Conservation (phyloP, 768 basidiomycete genomes). For the Naganishia vaughanmartiniae region DNA sequence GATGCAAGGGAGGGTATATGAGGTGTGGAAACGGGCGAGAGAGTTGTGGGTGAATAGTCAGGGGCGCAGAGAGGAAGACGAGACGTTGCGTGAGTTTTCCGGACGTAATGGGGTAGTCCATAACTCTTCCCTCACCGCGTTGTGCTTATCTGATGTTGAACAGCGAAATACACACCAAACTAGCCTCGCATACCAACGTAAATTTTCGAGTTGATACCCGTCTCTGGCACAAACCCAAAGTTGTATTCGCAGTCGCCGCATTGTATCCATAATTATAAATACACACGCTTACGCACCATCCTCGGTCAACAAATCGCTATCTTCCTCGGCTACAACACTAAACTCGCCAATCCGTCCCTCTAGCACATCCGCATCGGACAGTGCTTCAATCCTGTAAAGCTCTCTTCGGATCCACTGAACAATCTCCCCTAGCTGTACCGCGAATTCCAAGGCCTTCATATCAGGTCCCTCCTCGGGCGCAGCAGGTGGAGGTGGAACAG, state of each 20-base stretch:
- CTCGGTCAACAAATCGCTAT: constrained; percentile 13
- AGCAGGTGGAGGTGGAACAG: neutral
- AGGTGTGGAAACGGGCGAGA: constrained; percentile 13
- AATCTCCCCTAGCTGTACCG: constrained; percentile 69
- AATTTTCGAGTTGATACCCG: neutral
- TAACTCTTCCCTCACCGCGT: neutral
- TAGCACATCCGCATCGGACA: constrained; percentile 56
- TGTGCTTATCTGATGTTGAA: neutral
- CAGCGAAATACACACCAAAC: constrained; percentile 16
- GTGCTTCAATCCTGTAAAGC: constrained; percentile 63
- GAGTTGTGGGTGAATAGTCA: constrained; percentile 15
- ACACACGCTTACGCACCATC: constrained; percentile 1
- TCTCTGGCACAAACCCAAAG: neutral
- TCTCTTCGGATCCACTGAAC: constrained; percentile 72
- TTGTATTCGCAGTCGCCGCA: neutral
- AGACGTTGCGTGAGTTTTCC: constrained; percentile 9
- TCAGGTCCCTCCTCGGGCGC: neutral
- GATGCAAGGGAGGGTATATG: constrained; percentile 5
- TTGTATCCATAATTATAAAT: constrained; percentile 1
- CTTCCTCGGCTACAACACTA: constrained; percentile 28
- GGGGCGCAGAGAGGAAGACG: constrained; percentile 9
- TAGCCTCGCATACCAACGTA: neutral
- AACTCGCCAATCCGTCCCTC: constrained; percentile 49
- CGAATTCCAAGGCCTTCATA: constrained; percentile 60
- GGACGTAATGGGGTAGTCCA: too few relatives aligned